Base-by-base conservation (phyloP, 2,329 filamentous ascomycete genomes). In the Colletotrichum chrysophilum region DNA sequence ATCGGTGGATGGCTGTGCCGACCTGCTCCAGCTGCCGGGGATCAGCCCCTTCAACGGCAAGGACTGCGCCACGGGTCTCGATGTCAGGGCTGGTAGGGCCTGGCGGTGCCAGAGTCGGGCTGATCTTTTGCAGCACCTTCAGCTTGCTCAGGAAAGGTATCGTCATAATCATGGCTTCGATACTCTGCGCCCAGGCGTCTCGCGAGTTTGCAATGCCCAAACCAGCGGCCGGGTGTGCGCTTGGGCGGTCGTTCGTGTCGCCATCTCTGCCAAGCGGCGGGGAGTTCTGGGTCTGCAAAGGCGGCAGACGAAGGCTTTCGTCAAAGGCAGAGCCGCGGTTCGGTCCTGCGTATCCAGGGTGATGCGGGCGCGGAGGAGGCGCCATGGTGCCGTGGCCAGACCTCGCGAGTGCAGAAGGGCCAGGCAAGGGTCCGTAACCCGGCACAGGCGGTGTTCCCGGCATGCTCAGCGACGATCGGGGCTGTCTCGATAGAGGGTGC, bases 41-140 rank as follows among this genome's bases (percentile, higher is more conserved):
- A 73, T 93, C 90, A 21, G 93, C 89, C 1, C 96, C 96, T 83
- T 98, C 96, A 32, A 98, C 87, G 1, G 95, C 94, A 77, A 98
- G 93, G 48, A 98, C 90, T 1, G 94, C 91, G 0, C 96, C 96
- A n/a, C 96, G 91, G 8, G 87, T 86, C 78, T 87, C 84, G 75
- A 84, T 82, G 3, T 77, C 77, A 4, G 80, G 78, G 5, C 79
- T 79, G 8, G 80, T 82, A 5, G 84, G 82, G 7, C 82, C 80
- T 14, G 76, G 66, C 18, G 66, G 66, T 7, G 86, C 84, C 16
- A 95, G 87, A 0, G 94, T 92, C 28, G 93, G 94, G 61, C 94
- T 94, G 78, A 98, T 95, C 76, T 92, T 93, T 18, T 92, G 89
- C 38, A 98, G 88, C 3, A 96, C 89, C 65, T 92, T 92, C 79